Base-by-base conservation (phyloP, 441 rosid species). In the Gossypium gossypioides region DNA sequence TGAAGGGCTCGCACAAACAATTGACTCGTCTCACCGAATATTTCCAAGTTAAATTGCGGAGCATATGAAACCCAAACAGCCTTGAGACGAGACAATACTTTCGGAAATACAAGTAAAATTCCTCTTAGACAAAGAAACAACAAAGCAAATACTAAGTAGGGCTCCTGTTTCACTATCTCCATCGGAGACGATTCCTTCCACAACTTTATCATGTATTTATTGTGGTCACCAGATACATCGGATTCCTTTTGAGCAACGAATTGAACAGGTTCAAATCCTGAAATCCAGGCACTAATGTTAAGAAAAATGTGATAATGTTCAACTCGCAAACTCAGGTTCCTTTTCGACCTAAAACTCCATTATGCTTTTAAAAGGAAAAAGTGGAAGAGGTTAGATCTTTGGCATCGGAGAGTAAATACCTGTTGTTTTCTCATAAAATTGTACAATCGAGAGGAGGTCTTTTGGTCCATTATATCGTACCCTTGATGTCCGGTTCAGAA, bases 1-100 rank as follows among this genome's bases (percentile, higher is more conserved):
- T 86, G 84, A 61, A 90, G 81, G 42, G 78, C 84, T n/a, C 86
- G 89, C 34, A 79, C 86, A 27, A 90, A 79, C 50, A 89, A 55
- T 50, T 90, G 98, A 78, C 90, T 89, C 0, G 89, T 81, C 86
- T 85, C 97, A 3, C 93, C 88, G 60, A 94, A 88, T 81, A 87
- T 88, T 86, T 78, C 96, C 87, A 89, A 76, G 86, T 90, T 90
- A 54, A 91, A 79, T 74, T 85, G 88, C 2, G 87, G 91, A 66
- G 83, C 84, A 66, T 83, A 83, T 0, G 84, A 86, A 24, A 66
- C 68, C 85, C 88, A 89, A 73, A 94, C 75, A 4, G 86, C 86
- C 86, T 75, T 89, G 73, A 90, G 68, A 64, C 65, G 82, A 25
- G 89, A 77, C 48, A 84, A 48, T 1, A 80, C 84, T 74, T 78